Base-by-base conservation (phyloP, 305 asterid genomes). In the Fraxinus nigra region DNA sequence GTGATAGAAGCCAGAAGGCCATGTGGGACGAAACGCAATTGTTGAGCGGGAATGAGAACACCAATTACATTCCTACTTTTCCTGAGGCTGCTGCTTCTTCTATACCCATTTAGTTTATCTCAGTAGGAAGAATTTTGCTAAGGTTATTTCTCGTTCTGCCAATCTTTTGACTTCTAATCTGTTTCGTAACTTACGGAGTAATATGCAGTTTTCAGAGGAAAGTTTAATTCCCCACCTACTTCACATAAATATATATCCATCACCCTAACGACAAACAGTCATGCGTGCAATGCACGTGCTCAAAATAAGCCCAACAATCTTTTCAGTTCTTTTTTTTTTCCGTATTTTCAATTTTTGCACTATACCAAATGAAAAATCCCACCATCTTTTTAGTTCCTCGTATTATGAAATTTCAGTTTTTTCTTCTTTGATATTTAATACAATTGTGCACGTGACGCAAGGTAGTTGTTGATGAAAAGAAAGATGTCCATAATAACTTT, bases 21-120 rank as follows among this genome's bases (percentile, higher is more conserved):
- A 92, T 90, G 87, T 92, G 89, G 85, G 97, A 91, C 56, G 97
- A 86, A 77, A 90, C 85, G 16, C 82, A 69, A 76, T 61, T 69
- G 77, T 70, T 26, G 46, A 65, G 77, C 43, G 80, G 82, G 82
- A 86, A 80, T 43, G 16, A 43, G 51, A 43, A 43, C 82, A 11
- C 79, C 82, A 77, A 59, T 59, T 24, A 78, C 77, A 80, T 82
- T 65, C 67, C 89, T 84, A 84, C 80, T 87, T 79, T 80, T 43
- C 72, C 82, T 46, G 91, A 81, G 82, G 89, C 54, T 69, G 8
- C 43, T 43, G 80, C 86, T 78, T 82, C 34, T 24, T 65, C 83
- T 75, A 77, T 86, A 79, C 78, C 5, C 51, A 82, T 82, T 84
- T 90, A 84, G 65, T 81, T 59, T 90, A 87, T 81, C 37, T 85